Evolutionary conservation across 805 yeast genomes (phyloP).

Genomic region (Wickerhamomyces pijperi): DNA sequence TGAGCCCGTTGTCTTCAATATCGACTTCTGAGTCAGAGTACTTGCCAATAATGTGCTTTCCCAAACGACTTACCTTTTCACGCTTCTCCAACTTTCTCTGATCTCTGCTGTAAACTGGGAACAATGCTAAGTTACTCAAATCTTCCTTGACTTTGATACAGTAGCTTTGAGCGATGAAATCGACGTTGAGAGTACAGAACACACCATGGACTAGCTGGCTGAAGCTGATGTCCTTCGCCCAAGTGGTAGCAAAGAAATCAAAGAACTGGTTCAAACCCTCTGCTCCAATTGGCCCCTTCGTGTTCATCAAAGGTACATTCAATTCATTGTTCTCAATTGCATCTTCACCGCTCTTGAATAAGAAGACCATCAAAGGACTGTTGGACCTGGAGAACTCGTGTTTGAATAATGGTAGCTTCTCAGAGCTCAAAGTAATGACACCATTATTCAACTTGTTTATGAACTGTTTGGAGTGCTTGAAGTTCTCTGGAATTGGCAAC

Average conservation of each 20-base stretch:
- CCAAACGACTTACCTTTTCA: too few species aligned
- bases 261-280: constrained; percentile 20
- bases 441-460: constrained; percentile 3
- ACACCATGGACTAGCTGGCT: constrained; percentile 27
- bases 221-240: constrained; percentile 25
- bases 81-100: not conserved
- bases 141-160: constrained; percentile 29
- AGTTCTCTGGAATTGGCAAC: constrained; percentile 22
- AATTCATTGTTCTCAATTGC: constrained; percentile 5
- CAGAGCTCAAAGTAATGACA: constrained; percentile 3
- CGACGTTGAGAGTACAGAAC: constrained; percentile 29
- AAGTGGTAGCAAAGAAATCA: constrained; percentile 29
- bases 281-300: constrained; percentile 1
- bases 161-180: constrained; percentile 17
- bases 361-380: constrained; percentile 27
- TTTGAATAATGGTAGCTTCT: constrained; percentile 20
- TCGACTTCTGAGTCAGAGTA: constrained; percentile 1
- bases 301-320: constrained; percentile 7
- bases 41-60: too few species aligned
- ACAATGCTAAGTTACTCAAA: constrained; percentile 18
- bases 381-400: constrained; percentile 11
- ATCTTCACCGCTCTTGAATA: constrained; percentile 20
- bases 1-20: constrained; percentile 3
- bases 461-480: constrained; percentile 6
- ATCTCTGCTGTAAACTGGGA: constrained; percentile 17